Base-by-base conservation (phyloP, 257 asterid species). In the Linaria vulgaris region DNA sequence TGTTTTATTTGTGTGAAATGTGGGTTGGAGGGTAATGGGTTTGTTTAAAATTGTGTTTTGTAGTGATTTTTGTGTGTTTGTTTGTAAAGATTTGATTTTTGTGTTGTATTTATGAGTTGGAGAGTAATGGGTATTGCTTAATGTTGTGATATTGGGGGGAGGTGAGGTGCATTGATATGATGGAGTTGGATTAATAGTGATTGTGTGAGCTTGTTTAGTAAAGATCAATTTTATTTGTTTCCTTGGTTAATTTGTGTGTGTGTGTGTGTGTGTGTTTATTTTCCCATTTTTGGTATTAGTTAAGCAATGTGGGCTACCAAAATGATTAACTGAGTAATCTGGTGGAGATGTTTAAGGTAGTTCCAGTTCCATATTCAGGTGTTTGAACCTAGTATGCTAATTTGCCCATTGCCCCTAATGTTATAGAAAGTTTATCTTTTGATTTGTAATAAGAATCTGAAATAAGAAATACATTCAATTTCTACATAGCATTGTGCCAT, bases 71-170 rank as follows among this genome's bases (percentile, higher is more conserved):
- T 46, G 8, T 49, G 27, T 21, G 7, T 23, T n/a, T 12, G 23
- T 39, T 64, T 63, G 66, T 66, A 16, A 64, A 69, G 63, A 74
- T 66, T 72, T 21, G 54, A 14, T 44, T 64, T 12, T 39, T 25
- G 17, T 30, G 50, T 27, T 52, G 30, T 39, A 9, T 12, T 9
- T 27, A 27, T 27, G 34, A 27, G 17, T 59, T 25, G 27, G 45
- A 56, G 37, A 58, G 66, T 63, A 21, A 20, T 24, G 74, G 59
- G 62, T 39, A 21, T 27, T 68, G 61, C 62, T 9, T 4, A 24
- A 58, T 59, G 17, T 24, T 56, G 64, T 56, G 61, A 21, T 45
- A 59, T 37, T 60, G 22, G 64, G 55, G 67, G 59, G 59, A 41
- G 20, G 23, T 20, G 59, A 34, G 48, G 24, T 57, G 61, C 17